Evolutionary conservation across 192 early-diverging fungal genomes (phyloP), one percentile per base, ranked within the genome.

Genomic region (Piromyces sp.): DNA sequence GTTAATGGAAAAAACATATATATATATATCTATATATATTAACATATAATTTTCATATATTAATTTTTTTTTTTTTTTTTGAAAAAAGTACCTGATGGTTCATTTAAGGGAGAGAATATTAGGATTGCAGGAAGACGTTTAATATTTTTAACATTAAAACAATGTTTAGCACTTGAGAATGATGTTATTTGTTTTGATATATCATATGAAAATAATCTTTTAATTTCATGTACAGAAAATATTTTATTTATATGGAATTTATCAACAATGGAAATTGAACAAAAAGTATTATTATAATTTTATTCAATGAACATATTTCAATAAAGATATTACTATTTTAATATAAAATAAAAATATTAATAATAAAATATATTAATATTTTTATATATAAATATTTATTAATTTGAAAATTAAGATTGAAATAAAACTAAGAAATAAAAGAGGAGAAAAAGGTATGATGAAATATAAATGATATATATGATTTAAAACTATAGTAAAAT

Each of bases 241-340:
- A 80, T 87, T 30, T 80, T 87, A 30, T 85, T 87, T 78, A 79
- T 87, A 22, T 91, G 90, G 90, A 88, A 85, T 82, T 40, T 90
- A 17, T 83, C 86, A 81, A 82, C 58, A 2, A 79, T 79, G 13
- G 79, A 80, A 80, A 82, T 89, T 2, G 81, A 86, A 81, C 88
- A 90, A 89, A 88, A 82, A 81, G 87, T 37, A 26, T 19, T n/a
- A n/a, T n/a, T n/a, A n/a, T n/a, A n/a, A n/a, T n/a, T n/a, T n/a
- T n/a, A n/a, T n/a, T n/a, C n/a, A n/a, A n/a, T n/a, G n/a, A n/a
- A n/a, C n/a, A n/a, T n/a, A n/a, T n/a, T n/a, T n/a, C n/a, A n/a
- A n/a, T n/a, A n/a, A n/a, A n/a, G n/a, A n/a, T n/a, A n/a, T n/a
- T n/a, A n/a, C n/a, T n/a, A n/a, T n/a, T n/a, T n/a, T n/a, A n/a